Percentiles rank a stretch among this genome's conserved stretches.
Evolutionary conservation across 176 grass and related monocot genomes (phyloP).

Genomic region (Alloteropsis semialata): DNA sequence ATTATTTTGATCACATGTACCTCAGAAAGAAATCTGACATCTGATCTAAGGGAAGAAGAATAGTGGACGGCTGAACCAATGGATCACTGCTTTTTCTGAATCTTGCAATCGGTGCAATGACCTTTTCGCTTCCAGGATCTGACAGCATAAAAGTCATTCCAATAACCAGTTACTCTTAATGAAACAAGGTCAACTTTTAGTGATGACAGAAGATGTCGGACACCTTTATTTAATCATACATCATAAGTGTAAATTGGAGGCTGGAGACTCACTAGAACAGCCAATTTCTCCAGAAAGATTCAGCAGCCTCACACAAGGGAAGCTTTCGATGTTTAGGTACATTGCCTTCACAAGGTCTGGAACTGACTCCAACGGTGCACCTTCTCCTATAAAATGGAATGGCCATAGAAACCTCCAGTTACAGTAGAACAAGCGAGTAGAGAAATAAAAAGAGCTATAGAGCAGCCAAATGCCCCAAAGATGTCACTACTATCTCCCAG

Average conservation of each 20-base stretch:
- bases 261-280: constrained; percentile 85
- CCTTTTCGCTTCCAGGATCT: constrained; percentile 81
- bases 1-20: constrained; percentile 31
- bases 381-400: constrained; percentile 46
- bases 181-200: background rate
- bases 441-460: background rate
- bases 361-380: constrained; percentile 68
- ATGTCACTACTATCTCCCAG: background rate
- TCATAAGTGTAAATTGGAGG: background rate
- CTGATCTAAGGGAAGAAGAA: constrained; percentile 73
- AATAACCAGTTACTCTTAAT: constrained; percentile 18
- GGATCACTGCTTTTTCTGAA: constrained; percentile 43
- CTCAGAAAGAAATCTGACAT: constrained; percentile 83
- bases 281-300: constrained; percentile 93
- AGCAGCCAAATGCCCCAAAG: background rate
- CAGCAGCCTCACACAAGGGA: constrained; percentile 86
- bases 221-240: constrained; percentile 13
- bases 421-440: background rate
- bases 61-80: constrained; percentile 48
- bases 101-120: constrained; percentile 75
- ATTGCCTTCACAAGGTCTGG: constrained; percentile 95
- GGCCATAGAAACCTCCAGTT: background rate
- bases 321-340: constrained; percentile 81
- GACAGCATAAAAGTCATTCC: constrained; percentile 20
- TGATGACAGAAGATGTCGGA: constrained; percentile 2